Conservation (phyloP, 352 stramenopile genomes). For the Pythium plurisporium region DNA sequence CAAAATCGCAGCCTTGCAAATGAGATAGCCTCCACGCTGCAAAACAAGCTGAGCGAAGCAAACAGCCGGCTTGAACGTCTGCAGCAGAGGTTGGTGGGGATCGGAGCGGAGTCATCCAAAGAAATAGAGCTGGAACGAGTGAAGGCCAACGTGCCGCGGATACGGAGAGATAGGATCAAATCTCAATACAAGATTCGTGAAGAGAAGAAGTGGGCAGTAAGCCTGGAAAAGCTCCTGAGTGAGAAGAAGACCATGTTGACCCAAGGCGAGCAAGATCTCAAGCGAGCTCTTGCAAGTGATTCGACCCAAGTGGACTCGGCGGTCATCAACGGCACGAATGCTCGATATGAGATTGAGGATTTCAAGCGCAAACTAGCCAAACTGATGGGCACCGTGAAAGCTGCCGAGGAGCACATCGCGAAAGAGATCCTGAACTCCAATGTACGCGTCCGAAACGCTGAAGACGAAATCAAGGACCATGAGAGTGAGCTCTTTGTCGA, state of each 20-base stretch:
- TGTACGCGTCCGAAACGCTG: conserved; percentile 58
- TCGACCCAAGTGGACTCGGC: conserved; percentile 60
- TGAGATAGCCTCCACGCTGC: conserved; percentile 59
- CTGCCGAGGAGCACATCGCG: conserved; percentile 45
- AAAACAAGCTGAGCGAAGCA: conserved; percentile 40
- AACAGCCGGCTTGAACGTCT: conserved; percentile 37
- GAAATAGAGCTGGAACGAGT: conserved; percentile 63
- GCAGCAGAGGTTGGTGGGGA: conserved; percentile 53
- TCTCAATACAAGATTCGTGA: conserved; percentile 52
- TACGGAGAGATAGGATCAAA: conserved; percentile 56
- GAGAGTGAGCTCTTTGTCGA: conserved; percentile 64
- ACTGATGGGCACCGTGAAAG: conserved; percentile 59
- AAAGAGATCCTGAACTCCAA: conserved; percentile 60
- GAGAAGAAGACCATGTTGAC: conserved; percentile 54
- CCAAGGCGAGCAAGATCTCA: conserved; percentile 64
- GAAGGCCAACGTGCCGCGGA: conserved; percentile 49
- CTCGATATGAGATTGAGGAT: conserved; percentile 66
- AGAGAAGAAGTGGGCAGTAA: conserved; percentile 44
- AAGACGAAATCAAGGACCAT: conserved; percentile 64
- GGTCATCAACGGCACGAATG: conserved; percentile 49
- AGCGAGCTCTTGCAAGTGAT: conserved; percentile 59
- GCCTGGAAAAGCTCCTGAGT: conserved; percentile 44
- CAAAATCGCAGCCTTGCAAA: conserved; percentile 48
- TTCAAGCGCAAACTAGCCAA: conserved; percentile 77
- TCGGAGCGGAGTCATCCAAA: conserved; percentile 55